Conservation (phyloP, 148 eudicot species). For the Heliosperma pusillum region DNA sequence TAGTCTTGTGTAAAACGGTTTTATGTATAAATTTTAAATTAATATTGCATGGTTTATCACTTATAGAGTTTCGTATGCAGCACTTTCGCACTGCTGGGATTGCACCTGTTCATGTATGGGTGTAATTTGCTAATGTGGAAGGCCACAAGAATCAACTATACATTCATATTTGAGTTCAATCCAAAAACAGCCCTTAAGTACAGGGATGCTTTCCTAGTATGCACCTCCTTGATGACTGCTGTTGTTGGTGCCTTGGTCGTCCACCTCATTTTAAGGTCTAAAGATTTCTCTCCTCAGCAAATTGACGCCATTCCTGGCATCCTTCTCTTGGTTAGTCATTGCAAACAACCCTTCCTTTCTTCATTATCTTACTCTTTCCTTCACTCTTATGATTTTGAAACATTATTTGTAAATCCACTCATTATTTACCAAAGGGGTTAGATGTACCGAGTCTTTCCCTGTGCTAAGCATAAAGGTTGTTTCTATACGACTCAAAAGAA, state of each 20-base stretch:
- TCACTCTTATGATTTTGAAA: too few species aligned
- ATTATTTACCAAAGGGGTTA: not conserved
- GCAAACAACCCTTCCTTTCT: not conserved
- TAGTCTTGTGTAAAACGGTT: not conserved
- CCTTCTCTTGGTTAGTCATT: slow-evolving; percentile 66
- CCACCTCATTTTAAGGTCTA: slow-evolving; percentile 71
- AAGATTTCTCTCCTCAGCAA: slow-evolving; percentile 48
- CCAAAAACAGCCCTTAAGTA: slow-evolving; percentile 68
- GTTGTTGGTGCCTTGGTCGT: slow-evolving; percentile 81
- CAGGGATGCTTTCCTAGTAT: slow-evolving; percentile 82
- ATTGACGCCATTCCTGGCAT: slow-evolving; percentile 73
- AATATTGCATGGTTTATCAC: not conserved
- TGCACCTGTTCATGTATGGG: slow-evolving; percentile 92
- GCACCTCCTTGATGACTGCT: slow-evolving; percentile 81
- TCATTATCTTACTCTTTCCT: not conserved
- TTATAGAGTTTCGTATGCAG: slow-evolving; percentile 40
- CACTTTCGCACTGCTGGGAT: slow-evolving; percentile 82
- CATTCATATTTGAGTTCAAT: slow-evolving; percentile 84
- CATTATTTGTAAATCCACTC: too few species aligned
- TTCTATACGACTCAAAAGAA: too few species aligned
- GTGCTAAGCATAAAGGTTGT: too few species aligned
- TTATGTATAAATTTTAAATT: not conserved
- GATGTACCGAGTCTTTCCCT: too few species aligned
- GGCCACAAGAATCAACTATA: slow-evolving; percentile 74
- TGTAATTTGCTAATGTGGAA: slow-evolving; percentile 93